Base-by-base conservation (phyloP, 495 filamentous ascomycete genomes). In the Lasiosphaeris hirsuta region DNA sequence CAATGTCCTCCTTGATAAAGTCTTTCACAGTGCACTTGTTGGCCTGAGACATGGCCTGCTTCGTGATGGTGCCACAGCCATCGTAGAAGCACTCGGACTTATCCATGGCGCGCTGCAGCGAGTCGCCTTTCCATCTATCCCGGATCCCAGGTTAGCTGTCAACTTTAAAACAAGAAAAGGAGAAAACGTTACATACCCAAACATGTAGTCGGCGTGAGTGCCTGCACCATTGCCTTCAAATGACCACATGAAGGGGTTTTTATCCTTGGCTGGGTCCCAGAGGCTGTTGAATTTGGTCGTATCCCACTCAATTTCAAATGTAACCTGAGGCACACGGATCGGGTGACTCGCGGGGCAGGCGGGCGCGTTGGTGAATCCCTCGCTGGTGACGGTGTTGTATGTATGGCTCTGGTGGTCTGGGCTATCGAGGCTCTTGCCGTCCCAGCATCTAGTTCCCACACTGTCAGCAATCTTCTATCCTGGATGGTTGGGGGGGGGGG, bases 341-440 rank as follows among this genome's bases (percentile, higher is more conserved):
- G 75, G 75, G 63, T 78, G 75, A 8, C 69, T 71, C 2, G 71
- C 63, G 30, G 77, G 77, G 67, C 77, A 80, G 9, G 70, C 52
- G 3, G 65, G 65, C 11, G 70, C 67, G 47, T 67, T 63, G 36
- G 47, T 56, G 57, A 75, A 75, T 17, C 65, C 65, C 23, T 71
- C 64, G 36, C 67, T 65, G 50, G n/a, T 61, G 19, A 69, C 67
- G 15, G 71, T 73, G 62, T 71, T 72, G 59, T 62, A 73, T 69
- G 73, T 72, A 65, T 83, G 80, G 7, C 74, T 72, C 50, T 74
- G 71, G 65, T 81, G 80, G 63, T 83, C 76, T 14, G 74, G 69
- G 54, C 73, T 78, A 64, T 80, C 79, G 9, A 81, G 67, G 57
- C 76, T 80, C 61, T 74, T 71, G 39, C 79, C 80, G 58, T 83